phyloP scores from a whole-genome alignment of 176 grass and related monocot species.

The Otatea glauca region DNA sequence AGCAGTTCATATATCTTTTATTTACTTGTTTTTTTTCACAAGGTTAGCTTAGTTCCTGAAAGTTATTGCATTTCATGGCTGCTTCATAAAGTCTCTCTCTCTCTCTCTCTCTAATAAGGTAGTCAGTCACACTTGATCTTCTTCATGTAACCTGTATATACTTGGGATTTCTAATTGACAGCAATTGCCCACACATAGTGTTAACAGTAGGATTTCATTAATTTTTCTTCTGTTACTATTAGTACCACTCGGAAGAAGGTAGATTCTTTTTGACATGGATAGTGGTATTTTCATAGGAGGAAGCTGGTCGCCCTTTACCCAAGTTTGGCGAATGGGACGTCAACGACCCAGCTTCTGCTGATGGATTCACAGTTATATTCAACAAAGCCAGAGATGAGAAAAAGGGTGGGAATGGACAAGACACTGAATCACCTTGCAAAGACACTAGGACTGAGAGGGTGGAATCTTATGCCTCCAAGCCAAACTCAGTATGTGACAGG shows the following conservation, averaged over 20 bases:
- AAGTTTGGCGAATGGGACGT: slow-evolving; percentile 95
- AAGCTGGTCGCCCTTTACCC: slow-evolving; percentile 79
- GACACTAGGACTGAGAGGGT: slow-evolving; percentile 53
- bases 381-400: slow-evolving; percentile 97
- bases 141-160: neutral
- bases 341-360: slow-evolving; percentile 81
- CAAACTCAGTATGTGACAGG: slow-evolving; percentile 54
- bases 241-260: neutral
- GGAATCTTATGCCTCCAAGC: slow-evolving; percentile 52
- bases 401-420: slow-evolving; percentile 69
- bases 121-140: neutral
- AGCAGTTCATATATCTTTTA: neutral
- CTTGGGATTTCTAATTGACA: neutral
- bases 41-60: neutral
- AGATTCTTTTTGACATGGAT: slow-evolving; percentile 23
- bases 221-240: neutral
- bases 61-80: slow-evolving; percentile 22
- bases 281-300: slow-evolving; percentile 57
- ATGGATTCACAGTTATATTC: slow-evolving; percentile 91
- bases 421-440: slow-evolving; percentile 66
- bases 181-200: neutral
- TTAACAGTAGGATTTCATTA: neutral
- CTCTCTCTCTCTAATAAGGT: neutral
- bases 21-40: neutral
- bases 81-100: slow-evolving; percentile 11